Evolutionary conservation across 495 filamentous ascomycete species (phyloP), one percentile per base, ranked within the genome.

Genomic region (Polyplosphaeria fusca): DNA sequence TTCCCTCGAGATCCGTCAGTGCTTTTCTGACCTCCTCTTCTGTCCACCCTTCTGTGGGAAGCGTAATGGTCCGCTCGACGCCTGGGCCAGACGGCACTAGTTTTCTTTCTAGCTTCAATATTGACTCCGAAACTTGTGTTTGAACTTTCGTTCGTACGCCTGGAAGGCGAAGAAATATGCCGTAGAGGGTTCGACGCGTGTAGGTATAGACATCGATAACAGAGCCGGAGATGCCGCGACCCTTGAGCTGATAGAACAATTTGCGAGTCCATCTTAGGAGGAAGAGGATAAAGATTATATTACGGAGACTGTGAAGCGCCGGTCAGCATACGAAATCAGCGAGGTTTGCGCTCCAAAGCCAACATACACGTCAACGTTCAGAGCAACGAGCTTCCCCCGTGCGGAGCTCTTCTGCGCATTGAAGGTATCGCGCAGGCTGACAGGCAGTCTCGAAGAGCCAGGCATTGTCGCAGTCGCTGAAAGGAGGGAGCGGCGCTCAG

Each of bases 201-300:
- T 82, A 79, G 53, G 74, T 74, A 76, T 89, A 95, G 49, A 84
- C 69, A 69, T 90, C 84, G 65, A 77, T 77, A 45, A 90, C 63
- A 26, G 88, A 87, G 43, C 94, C 94, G 52, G 95, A 66, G 50
- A 95, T 68, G 40, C 94, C 94, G 65, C 91, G 88, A 60, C 94
- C 94, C 64, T 87, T 87, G 61, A 99, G 76, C 56, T 91, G 87
- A 68, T 89, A 82, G 54, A 87, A 82, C 27, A 79, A 80, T 69
- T 87, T 91, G 58, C 90, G 86, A 12, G 85, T 84, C 78, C 90
- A 91, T 63, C 92, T 83, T 30, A 97, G 76, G 37, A 97, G 70
- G 75, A 97, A 96, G 55, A 93, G 80, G 67, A 90, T 77, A 71
- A 99, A 96, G 39, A 97, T 71, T 39, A 96, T 77, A 68, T 96